Conservation (phyloP, 345 rosid species). For the Rhodomyrtus tomentosa region DNA sequence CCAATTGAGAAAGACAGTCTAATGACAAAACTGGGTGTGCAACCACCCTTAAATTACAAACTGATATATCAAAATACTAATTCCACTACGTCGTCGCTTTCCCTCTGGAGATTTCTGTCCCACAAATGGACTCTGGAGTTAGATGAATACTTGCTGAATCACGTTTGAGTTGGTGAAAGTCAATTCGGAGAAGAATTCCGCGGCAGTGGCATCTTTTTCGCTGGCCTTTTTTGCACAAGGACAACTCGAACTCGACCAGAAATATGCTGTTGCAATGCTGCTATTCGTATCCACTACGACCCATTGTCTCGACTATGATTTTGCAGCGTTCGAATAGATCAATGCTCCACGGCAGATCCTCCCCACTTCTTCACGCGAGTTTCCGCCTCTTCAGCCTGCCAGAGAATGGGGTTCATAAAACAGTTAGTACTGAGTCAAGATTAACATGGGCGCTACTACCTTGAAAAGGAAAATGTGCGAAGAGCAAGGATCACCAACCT, state of each 20-base stretch:
- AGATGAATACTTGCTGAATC: neutral
- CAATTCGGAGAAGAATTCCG: neutral
- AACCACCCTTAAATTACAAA: neutral
- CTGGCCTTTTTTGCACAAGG: neutral
- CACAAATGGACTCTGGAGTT: neutral
- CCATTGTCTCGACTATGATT: neutral
- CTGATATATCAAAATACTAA: neutral
- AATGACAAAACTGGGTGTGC: neutral
- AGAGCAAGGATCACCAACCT: constrained; percentile 25
- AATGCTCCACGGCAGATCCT: constrained; percentile 31
- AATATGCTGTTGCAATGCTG: neutral
- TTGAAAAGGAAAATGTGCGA: neutral
- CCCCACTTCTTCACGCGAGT: constrained; percentile 76
- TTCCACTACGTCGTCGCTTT: neutral
- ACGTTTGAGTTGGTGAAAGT: neutral
- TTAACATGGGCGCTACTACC: neutral
- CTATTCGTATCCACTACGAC: neutral
- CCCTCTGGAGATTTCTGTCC: neutral
- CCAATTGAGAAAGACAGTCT: neutral
- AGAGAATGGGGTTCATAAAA: neutral
- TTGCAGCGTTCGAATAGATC: neutral
- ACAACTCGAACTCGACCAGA: neutral
- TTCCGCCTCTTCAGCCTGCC: constrained; percentile 69
- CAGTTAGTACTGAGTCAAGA: neutral
- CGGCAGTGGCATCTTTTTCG: neutral